Evolutionary conservation across 768 basidiomycete genomes (phyloP).

Genomic region (Pleurotus sapidus): DNA sequence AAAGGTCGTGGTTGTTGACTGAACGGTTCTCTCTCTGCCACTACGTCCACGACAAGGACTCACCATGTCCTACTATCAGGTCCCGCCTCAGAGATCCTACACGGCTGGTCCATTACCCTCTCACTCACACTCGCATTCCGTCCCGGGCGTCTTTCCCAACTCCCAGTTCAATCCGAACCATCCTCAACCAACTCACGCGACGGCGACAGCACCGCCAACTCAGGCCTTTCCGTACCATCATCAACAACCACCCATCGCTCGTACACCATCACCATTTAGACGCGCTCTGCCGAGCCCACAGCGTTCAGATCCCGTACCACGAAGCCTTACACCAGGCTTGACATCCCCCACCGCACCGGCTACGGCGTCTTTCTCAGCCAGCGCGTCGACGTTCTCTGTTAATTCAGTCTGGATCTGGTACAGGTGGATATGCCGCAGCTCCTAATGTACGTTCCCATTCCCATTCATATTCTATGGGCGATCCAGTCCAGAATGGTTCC

Average conservation of each 20-base stretch:
- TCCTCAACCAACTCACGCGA: not conserved
- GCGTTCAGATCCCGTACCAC: slow-evolving; percentile 1
- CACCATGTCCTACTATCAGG: too few relatives aligned
- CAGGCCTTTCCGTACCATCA: not conserved
- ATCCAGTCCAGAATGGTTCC: not conserved
- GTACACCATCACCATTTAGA: slow-evolving; percentile 2
- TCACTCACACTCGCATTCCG: slow-evolving; percentile 5
- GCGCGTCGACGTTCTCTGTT: not conserved
- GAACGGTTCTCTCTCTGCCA: too few relatives aligned
- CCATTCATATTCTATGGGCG: slow-evolving; percentile 7
- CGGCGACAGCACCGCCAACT: not conserved
- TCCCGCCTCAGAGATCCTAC: slow-evolving; percentile 1
- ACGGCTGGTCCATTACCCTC: not conserved
- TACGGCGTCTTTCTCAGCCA: not conserved
- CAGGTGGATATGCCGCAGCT: not conserved
- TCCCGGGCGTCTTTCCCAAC: slow-evolving; percentile 4
- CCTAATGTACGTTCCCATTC: not conserved
- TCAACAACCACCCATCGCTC: not conserved
- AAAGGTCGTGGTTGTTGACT: too few relatives aligned
- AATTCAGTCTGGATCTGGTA: not conserved
- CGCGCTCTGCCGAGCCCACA: not conserved
- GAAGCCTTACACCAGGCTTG: slow-evolving; percentile 3
- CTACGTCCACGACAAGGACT: too few relatives aligned
- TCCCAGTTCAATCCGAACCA: not conserved
- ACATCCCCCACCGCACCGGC: slow-evolving; percentile 1